Percentiles rank a stretch among this genome's conserved stretches.
Conservation (phyloP, 176 grass and related monocot species). For the Cenchrus purpureus region DNA sequence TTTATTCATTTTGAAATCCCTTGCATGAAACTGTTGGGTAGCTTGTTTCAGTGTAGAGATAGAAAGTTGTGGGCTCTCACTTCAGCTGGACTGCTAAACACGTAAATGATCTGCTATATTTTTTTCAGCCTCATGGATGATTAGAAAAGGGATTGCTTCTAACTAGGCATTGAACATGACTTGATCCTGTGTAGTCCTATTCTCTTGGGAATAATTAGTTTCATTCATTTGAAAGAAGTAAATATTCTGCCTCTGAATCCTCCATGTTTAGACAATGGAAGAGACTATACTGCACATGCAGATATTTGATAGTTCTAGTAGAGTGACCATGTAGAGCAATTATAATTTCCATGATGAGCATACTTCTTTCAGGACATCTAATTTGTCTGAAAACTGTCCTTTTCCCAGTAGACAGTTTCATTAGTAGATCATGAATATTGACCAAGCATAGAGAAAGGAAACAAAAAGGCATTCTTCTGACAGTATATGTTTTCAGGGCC, state of each 20-base stretch:
- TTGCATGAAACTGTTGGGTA: not conserved
- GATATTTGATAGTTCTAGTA: not conserved
- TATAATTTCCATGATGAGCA: not conserved
- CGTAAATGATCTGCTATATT: not conserved
- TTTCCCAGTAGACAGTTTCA: not conserved
- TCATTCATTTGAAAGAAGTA: not conserved
- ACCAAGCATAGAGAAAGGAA: not conserved
- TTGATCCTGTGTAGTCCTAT: not conserved
- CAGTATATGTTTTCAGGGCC: slow-evolving; percentile 60
- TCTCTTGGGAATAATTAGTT: slow-evolving; percentile 1
- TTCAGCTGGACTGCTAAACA: not conserved
- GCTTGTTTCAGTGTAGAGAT: not conserved
- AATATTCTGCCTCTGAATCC: not conserved
- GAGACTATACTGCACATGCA: too few species aligned
- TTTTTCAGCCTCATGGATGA: not conserved
- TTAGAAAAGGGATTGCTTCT: slow-evolving; percentile 10
- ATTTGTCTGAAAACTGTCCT: not conserved
- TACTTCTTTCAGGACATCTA: slow-evolving; percentile 10
- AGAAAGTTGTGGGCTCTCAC: not conserved
- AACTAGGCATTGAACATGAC: not conserved
- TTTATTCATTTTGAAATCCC: not conserved
- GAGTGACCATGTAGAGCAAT: not conserved
- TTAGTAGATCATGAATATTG: slow-evolving; percentile 8
- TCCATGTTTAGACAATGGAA: not conserved
- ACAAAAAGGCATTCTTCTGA: slow-evolving; percentile 8